Base-by-base conservation (phyloP, 805 yeast species). In the Limtongozyma cylindracea region DNA sequence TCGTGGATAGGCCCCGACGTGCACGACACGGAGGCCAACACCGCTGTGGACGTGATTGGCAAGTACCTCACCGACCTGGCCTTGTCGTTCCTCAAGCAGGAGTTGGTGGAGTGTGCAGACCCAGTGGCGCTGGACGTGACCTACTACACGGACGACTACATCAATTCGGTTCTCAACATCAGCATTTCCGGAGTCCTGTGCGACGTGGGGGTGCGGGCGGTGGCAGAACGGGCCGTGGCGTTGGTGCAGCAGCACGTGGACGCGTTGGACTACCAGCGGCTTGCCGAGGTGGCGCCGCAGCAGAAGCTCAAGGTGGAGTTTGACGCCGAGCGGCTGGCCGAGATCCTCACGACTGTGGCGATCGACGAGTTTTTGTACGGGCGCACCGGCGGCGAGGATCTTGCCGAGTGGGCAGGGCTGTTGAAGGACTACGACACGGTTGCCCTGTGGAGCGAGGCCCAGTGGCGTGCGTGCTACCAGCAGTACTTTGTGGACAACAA, bases 281-380 rank as follows among this genome's bases (percentile, higher is more conserved):
- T 84, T 45, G 56, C 51, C 29, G 80, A 74, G 35, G 56, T 76
- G 14, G 43, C 80, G 8, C 64, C 61, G 23, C 76, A 68, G 26
- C 57, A 60, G 11, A 65, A 54, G 38, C 56, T 69, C 49, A 65
- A 64, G 32, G 63, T 56, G 29, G 46, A 71, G 10, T 54, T 61
- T 21, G 56, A 56, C 19, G 52, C 69, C 17, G 91, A 74, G 41
- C 64, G 60, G 27, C 58, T 63, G 12, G 56, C 82, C 3, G 59
- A 59, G 13, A 47, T 53, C 4, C 49, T 80, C 23, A 57, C 78
- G 1, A 61, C 59, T 20, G 51, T 67, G 27, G 78, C 80, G 6
- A 71, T 78, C 23, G 54, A 55, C 18, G 91, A 77, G 33, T 84
- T 78, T 40, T 37, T 78, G 7, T 88, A 84, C 36, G 92, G 94